Conservation (phyloP, 2,329 filamentous ascomycete species). For the Alternaria viburni region DNA sequence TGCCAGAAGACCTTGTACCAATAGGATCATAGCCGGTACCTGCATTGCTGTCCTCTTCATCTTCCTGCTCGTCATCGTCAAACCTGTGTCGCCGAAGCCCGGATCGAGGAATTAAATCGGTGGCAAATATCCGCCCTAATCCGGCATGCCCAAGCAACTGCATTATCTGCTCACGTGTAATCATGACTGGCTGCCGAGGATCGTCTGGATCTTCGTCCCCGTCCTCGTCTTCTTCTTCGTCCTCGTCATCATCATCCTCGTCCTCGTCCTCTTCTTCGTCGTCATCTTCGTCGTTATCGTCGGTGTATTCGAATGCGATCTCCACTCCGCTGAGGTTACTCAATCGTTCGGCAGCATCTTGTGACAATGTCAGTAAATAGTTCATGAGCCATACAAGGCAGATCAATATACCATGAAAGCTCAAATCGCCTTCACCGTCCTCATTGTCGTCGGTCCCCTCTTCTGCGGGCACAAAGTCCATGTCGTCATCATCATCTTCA, state of each 20-base stretch:
- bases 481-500: slow-evolving; percentile 54
- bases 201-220: slow-evolving; percentile 28
- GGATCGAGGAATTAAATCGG: slow-evolving; percentile 33
- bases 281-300: slow-evolving; percentile 45
- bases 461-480: slow-evolving; percentile 57
- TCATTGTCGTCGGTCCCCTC: slow-evolving; percentile 50
- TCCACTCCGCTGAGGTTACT: slow-evolving; percentile 51
- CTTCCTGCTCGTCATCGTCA: slow-evolving; percentile 48
- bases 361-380: not conserved
- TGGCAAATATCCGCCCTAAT: slow-evolving; percentile 59
- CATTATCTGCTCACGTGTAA: slow-evolving; percentile 59
- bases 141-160: slow-evolving; percentile 61
- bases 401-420: slow-evolving; percentile 42
- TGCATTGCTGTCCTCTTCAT: slow-evolving; percentile 48
- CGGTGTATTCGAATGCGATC: slow-evolving; percentile 51
- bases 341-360: slow-evolving; percentile 52
- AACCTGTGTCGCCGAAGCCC: slow-evolving; percentile 20
- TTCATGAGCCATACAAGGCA: not conserved
- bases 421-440: slow-evolving; percentile 45
- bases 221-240: slow-evolving; percentile 33
- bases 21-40: slow-evolving; percentile 44
- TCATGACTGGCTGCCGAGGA: slow-evolving; percentile 41
- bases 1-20: slow-evolving; percentile 42
- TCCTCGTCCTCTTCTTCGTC: slow-evolving; percentile 15
- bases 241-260: slow-evolving; percentile 42